Conservation (phyloP, 1,284 basidiomycete species). For the Earliella scabrosa region DNA sequence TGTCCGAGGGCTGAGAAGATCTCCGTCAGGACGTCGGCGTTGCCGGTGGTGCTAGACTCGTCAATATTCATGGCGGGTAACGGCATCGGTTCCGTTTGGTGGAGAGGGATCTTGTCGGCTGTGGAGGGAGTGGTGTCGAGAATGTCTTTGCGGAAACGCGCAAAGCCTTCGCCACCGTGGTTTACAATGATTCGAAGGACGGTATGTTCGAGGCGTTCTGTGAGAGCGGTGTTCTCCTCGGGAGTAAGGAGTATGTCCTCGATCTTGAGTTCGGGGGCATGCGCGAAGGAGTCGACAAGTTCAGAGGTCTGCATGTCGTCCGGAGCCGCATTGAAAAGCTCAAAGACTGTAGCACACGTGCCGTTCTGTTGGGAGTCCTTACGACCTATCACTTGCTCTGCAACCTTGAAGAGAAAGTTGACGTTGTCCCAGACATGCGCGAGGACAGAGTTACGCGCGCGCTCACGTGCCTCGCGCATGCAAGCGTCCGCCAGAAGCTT, state of each 20-base stretch:
- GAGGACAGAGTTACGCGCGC: too few relatives aligned
- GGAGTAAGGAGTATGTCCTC: conserved; percentile 31
- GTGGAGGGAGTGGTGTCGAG: conserved; percentile 23
- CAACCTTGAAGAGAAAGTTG: conserved; percentile 34
- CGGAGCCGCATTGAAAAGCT: conserved; percentile 24
- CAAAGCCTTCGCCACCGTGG: conserved; percentile 35
- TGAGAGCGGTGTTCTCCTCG: too few relatives aligned
- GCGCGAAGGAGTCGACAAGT: conserved; percentile 23
- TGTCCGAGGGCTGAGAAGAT: conserved; percentile 35
- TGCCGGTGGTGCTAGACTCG: too few relatives aligned
- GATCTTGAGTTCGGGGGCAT: conserved; percentile 27
- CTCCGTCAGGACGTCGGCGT: too few relatives aligned
- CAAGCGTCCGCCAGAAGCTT: too few relatives aligned
- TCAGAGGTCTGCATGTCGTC: conserved; percentile 28
- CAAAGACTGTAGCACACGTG: conserved; percentile 32
- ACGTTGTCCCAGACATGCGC: conserved; percentile 43
- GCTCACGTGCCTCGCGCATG: too few relatives aligned
- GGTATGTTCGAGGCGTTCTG: conserved; percentile 33
- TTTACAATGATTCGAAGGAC: conserved; percentile 38
- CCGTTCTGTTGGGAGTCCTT: conserved; percentile 37
- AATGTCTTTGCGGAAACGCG: conserved; percentile 31
- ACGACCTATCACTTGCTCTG: conserved; percentile 39
- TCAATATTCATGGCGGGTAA: too few relatives aligned
- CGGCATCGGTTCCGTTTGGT: conserved; percentile 36
- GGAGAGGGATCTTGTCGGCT: conserved; percentile 34